phyloP scores from a whole-genome alignment of 257 asterid genomes.

The Anisodus acutangulus region DNA sequence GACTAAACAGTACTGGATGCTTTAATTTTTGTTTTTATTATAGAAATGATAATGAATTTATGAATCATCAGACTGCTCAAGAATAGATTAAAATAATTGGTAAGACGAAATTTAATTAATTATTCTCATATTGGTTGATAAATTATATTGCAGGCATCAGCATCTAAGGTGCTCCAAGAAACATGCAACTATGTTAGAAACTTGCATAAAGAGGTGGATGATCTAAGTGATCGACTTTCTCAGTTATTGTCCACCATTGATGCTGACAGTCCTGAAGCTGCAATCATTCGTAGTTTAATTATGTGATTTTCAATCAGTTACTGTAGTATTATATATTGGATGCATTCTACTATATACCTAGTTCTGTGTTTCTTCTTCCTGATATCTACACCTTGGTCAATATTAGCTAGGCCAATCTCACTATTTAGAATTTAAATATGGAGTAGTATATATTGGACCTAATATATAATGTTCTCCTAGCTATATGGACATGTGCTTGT shows the following conservation, averaged over 20 bases:
- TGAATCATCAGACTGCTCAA: too few relatives aligned
- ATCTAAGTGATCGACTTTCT: constrained; percentile 87
- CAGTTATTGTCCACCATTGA: constrained; percentile 78
- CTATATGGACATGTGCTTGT: not conserved
- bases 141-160: constrained; percentile 61
- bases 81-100: too few relatives aligned
- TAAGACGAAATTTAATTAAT: too few relatives aligned
- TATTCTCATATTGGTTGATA: not conserved
- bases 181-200: constrained; percentile 88
- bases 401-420: constrained; percentile 13
- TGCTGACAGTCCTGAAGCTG: constrained; percentile 89
- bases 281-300: constrained; percentile 83
- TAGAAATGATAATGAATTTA: not conserved
- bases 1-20: not conserved
- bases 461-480: not conserved
- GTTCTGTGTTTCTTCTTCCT: not conserved
- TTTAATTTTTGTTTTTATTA: too few relatives aligned
- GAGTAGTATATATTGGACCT: not conserved
- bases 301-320: constrained; percentile 16
- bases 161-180: constrained; percentile 87
- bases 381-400: not conserved
- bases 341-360: not conserved
- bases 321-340: not conserved
- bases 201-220: constrained; percentile 86
- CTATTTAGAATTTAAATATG: not conserved